Evolutionary conservation across 805 yeast genomes (phyloP).

Genomic region (Starmerella stellata): DNA sequence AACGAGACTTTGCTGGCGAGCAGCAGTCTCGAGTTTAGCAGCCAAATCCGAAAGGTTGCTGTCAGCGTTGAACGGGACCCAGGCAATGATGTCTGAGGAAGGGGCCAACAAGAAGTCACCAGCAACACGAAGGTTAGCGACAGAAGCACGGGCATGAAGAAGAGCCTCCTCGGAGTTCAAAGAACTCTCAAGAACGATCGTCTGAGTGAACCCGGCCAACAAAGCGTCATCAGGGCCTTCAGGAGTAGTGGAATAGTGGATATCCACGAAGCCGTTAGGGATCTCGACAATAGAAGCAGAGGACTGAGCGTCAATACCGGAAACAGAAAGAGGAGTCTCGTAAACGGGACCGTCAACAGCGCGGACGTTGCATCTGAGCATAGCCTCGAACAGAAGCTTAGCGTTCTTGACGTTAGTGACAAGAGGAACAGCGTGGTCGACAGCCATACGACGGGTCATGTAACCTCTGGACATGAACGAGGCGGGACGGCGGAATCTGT

Average conservation of each 20-base stretch:
- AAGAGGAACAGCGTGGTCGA: constrained; percentile 91
- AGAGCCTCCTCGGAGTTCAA: constrained; percentile 47
- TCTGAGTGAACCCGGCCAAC: constrained; percentile 76
- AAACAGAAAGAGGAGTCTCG: constrained; percentile 37
- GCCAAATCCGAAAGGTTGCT: constrained; percentile 27
- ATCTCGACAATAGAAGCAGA: constrained; percentile 65
- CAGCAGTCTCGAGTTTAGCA: constrained; percentile 49
- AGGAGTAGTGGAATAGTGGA: constrained; percentile 50
- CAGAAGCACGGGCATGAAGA: constrained; percentile 40
- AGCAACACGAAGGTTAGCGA: constrained; percentile 28
- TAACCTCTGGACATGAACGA: constrained; percentile 95
- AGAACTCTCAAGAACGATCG: constrained; percentile 49
- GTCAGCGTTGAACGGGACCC: constrained; percentile 40
- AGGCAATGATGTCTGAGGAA: constrained; percentile 50
- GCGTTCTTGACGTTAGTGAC: constrained; percentile 97
- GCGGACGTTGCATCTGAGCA: constrained; percentile 28
- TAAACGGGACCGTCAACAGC: constrained; percentile 35
- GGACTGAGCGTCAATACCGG: constrained; percentile 73
- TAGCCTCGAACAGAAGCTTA: constrained; percentile 80
- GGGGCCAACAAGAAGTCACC: constrained; percentile 65
- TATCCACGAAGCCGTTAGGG: constrained; percentile 67
- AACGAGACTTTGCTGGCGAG: constrained; percentile 66
- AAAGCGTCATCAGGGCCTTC: constrained; percentile 51
- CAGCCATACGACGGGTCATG: constrained; percentile 98
- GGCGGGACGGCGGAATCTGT: constrained; percentile 97